Conservation (phyloP, 2,329 filamentous ascomycete genomes). For the Xylaria sp. region DNA sequence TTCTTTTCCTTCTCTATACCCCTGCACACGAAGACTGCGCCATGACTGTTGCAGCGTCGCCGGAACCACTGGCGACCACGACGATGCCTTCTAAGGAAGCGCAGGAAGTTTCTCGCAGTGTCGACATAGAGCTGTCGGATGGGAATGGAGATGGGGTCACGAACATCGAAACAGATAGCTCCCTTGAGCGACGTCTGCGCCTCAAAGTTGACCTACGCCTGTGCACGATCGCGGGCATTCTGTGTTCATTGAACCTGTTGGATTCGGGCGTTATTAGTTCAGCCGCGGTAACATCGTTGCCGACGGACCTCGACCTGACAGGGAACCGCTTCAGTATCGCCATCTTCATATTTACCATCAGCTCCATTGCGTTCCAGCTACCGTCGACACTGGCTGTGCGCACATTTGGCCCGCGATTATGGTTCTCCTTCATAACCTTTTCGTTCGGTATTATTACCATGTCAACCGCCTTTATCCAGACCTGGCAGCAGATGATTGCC, state of each 20-base stretch:
- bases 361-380: conserved; percentile 74
- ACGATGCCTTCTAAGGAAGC: conserved; percentile 25
- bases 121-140: conserved; percentile 32
- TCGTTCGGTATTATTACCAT: conserved; percentile 71
- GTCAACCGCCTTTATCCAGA: conserved; percentile 74
- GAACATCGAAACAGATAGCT: conserved; percentile 30
- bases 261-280: conserved; percentile 77
- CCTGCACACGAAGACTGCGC: conserved; percentile 2
- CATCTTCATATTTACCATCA: conserved; percentile 79
- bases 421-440: conserved; percentile 75
- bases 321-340: conserved; percentile 75
- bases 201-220: conserved; percentile 74
- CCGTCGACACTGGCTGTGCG: conserved; percentile 75
- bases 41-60: conserved; percentile 22
- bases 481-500: conserved; percentile 76
- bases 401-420: conserved; percentile 70
- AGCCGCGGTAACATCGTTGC: conserved; percentile 76
- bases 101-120: conserved; percentile 29
- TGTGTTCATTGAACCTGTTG: conserved; percentile 75
- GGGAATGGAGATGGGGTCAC: conserved; percentile 19
- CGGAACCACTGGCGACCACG: neutral
- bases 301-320: conserved; percentile 69
- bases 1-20: neutral
- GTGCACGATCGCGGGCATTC: conserved; percentile 76
- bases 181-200: conserved; percentile 54